Evolutionary conservation across 202 grass and related monocot species (phyloP), one percentile per base, ranked within the genome.

Genomic region (Digitaria exilis): DNA sequence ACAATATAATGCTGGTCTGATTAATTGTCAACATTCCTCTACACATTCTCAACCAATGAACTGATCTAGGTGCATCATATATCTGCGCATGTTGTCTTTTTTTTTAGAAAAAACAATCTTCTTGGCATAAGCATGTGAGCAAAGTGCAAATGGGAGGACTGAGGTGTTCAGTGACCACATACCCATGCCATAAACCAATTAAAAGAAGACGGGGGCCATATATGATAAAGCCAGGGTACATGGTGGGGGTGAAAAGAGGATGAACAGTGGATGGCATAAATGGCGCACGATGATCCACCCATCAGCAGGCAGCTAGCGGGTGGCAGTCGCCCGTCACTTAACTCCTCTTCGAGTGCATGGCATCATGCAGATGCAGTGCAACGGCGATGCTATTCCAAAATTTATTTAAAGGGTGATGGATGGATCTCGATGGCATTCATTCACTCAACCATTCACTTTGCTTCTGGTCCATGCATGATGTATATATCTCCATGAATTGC

Each of bases 361-460:
- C 35, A 34, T 28, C 67, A 48, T 70, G 42, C 6, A 9, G 5
- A 0, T 4, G 17, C 17, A 10, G n/a, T n/a, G n/a, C n/a, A n/a
- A n/a, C n/a, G n/a, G n/a, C n/a, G 5, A 55, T 19, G 71, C 49
- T 30, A 76, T 60, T 60, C 24, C 15, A 26, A 90, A 85, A 75
- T 88, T 62, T 85, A 71, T 90, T 91, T 80, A 64, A 65, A 84
- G 83, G 79, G 74, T 26, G n/a, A n/a, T n/a, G n/a, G n/a, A n/a
- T n/a, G n/a, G n/a, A n/a, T n/a, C n/a, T n/a, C n/a, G 55, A 84
- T 58, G 75, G 81, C 89, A 90, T 88, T 84, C 89, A 90, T 90
- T 94, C 67, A 73, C 82, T 78, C 80, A 84, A 72, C 84, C 89
- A 89, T 92, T 92, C 89, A 90, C 89, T 97, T 94, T 97, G 89